These are phyloP conservation scores for Wallacemonas rigidus DNA, from an alignment of 208 protist species.

Conservation along the genomic window DNA sequence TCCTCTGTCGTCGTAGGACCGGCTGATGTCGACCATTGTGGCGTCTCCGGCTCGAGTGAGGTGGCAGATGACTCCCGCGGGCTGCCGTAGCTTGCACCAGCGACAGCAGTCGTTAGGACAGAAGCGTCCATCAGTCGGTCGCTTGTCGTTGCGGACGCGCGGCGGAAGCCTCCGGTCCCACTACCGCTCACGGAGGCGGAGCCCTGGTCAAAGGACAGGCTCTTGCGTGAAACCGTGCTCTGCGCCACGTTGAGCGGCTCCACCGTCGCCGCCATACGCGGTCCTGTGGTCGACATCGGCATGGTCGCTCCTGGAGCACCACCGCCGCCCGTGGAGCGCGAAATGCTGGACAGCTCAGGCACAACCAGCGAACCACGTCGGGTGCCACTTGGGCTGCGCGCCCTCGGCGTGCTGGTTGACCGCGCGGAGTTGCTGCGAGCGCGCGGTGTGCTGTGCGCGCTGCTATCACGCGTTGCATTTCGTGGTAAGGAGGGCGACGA, in stretches of 20 bases:
- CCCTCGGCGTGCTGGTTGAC: background rate
- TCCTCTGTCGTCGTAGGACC: background rate
- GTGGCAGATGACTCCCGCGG: background rate
- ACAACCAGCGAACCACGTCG: slow-evolving; percentile 3
- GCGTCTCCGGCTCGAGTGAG: background rate
- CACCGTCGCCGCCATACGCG: slow-evolving; percentile 12
- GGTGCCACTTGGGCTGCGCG: slow-evolving; percentile 1
- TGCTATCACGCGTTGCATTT: slow-evolving; percentile 3
- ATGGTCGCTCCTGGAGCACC: background rate
- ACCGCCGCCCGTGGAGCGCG: background rate
- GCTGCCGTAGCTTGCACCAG: background rate
- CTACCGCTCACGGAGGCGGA: background rate
- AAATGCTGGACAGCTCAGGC: background rate
- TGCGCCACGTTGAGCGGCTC: slow-evolving; percentile 15
- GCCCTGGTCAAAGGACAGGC: background rate
- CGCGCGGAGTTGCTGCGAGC: background rate
- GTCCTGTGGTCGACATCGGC: background rate
- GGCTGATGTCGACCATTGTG: background rate
- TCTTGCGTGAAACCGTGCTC: slow-evolving; percentile 5
- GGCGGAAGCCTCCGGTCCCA: too few species aligned
- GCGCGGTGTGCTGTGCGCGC: slow-evolving; percentile 7
- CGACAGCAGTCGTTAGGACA: too few species aligned
- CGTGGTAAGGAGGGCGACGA: background rate
- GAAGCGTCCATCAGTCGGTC: too few species aligned
- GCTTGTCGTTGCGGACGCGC: too few species aligned